Base-by-base conservation (phyloP, 2,329 filamentous ascomycete species). In the Fusarium sp. region DNA sequence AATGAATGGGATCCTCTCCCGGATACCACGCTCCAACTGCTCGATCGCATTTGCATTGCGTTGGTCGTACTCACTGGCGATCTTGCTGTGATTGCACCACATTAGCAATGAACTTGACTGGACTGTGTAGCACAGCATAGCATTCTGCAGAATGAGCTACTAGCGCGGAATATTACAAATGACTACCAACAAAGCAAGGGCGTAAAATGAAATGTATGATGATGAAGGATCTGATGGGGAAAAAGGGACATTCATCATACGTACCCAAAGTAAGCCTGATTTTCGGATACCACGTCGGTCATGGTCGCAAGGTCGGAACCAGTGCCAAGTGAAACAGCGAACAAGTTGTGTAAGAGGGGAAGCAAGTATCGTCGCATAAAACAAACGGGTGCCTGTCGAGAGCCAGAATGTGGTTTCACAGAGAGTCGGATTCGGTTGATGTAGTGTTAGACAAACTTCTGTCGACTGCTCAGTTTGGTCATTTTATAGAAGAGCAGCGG, bases 1-100 rank as follows among this genome's bases (percentile, higher is more conserved):
- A 59, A 93, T 86, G 81, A 91, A 92, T 53, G 85, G 82, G 8
- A 86, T 81, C 31, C 84, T 83, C 6, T 77, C 77, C 64, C 83
- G 82, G 16, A 92, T 82, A 69, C 87, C 83, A 10, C 83, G 77
- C 23, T 86, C 83, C n/a, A 93, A 80, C 70, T 83, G 82, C 35
- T 80, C 77, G 46, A 88, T 81, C 15, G 85, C 82, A 71, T 85
- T 85, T 50, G 83, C 81, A 69, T 88, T 88, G 60, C 84, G 86
- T 38, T 78, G 74, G 71, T 92, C 89, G 49, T 78, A 80, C 15
- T 77, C 69, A 18, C 68, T 49, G 31, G 73, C 77, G 54, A 78
- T 71, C 61, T 77, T 75, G 46, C 77, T 79, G 47, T 55, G 43
- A 42, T 61, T 57, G 39, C 62, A 54, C 47, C 44, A 38, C 44